Evolutionary conservation across 108 stramenopile genomes (phyloP), one percentile per base, ranked within the genome.

Genomic region (Discostella pseudostelligera): DNA sequence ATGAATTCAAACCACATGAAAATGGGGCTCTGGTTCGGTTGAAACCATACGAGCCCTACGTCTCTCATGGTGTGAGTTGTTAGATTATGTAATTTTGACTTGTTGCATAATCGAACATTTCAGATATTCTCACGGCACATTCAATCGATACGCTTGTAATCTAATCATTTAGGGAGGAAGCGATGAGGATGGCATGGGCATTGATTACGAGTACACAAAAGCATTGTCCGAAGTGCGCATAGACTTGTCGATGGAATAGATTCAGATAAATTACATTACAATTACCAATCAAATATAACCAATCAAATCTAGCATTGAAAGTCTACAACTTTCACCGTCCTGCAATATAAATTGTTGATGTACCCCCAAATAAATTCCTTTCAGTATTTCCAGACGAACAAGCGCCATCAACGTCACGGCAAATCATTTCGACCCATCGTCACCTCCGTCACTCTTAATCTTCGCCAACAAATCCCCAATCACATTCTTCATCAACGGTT

Each of bases 401-500:
- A n/a, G n/a, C n/a, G n/a, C n/a, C n/a, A n/a, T n/a, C n/a, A n/a
- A n/a, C n/a, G n/a, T n/a, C n/a, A n/a, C n/a, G n/a, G n/a, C n/a
- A n/a, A n/a, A n/a, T n/a, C n/a, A n/a, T n/a, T n/a, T n/a, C n/a
- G n/a, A n/a, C n/a, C n/a, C n/a, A n/a, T n/a, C n/a, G n/a, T n/a
- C 58, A 0, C 51, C 78, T 7, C 59, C 67, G 2, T 69, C 77
- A 24, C 59, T 58, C 74, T 67, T 69, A 9, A 92, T 69, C 65
- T 87, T 88, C 25, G 65, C 70, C 56, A 92, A 45, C 72, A 92
- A 76, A 69, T 86, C 81, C n/a, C 78, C 75, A 25, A 89, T 81
- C 17, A 83, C 69, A 61, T 92, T 76, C 40, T 84, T 84, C 81
- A 92, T 89, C 56, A 92, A 66, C n/a, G 90, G 90, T 59, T 92